Conservation (phyloP, 805 yeast species). For the Hanseniaspora valbyensis region DNA sequence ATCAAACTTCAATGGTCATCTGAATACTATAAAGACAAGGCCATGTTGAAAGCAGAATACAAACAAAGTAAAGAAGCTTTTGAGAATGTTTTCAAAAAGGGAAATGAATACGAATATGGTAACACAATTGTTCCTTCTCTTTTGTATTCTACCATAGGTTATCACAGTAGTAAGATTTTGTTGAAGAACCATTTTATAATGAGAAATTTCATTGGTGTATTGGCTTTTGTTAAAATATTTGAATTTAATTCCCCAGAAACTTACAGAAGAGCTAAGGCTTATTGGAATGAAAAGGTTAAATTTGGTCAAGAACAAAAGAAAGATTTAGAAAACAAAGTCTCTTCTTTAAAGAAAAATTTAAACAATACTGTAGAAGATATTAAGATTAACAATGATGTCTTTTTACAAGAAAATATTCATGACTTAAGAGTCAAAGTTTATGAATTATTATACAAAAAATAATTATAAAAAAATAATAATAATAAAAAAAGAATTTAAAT, state of each 20-base stretch:
- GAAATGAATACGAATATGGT: constrained; percentile 20
- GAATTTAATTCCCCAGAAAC: constrained; percentile 24
- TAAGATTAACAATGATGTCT: constrained; percentile 12
- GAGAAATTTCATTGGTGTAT: constrained; percentile 23
- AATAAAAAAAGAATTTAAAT: background rate
- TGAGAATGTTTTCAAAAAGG: constrained; percentile 1
- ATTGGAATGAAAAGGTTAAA: constrained; percentile 18
- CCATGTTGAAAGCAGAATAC: constrained; percentile 6
- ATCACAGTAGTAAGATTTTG: constrained; percentile 24
- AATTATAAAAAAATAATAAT: background rate
- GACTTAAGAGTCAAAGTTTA: constrained; percentile 9
- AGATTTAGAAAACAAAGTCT: constrained; percentile 17
- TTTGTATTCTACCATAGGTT: constrained; percentile 24
- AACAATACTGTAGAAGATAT: constrained; percentile 13
- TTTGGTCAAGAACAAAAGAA: constrained; percentile 19
- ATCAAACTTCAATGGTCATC: constrained; percentile 2
- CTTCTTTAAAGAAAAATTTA: constrained; percentile 16
- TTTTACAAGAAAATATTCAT: constrained; percentile 18
- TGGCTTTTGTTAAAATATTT: constrained; percentile 21
- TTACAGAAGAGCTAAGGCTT: constrained; percentile 18
- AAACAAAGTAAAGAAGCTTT: background rate
- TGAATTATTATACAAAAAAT: constrained; percentile 1
- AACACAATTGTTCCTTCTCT: constrained; percentile 24
- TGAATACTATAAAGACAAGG: constrained; percentile 10
- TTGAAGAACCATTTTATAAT: constrained; percentile 22